Percentiles rank a stretch among this genome's conserved stretches.
Conservation (phyloP, 805 yeast species). For the Candida coquimbonensis region DNA sequence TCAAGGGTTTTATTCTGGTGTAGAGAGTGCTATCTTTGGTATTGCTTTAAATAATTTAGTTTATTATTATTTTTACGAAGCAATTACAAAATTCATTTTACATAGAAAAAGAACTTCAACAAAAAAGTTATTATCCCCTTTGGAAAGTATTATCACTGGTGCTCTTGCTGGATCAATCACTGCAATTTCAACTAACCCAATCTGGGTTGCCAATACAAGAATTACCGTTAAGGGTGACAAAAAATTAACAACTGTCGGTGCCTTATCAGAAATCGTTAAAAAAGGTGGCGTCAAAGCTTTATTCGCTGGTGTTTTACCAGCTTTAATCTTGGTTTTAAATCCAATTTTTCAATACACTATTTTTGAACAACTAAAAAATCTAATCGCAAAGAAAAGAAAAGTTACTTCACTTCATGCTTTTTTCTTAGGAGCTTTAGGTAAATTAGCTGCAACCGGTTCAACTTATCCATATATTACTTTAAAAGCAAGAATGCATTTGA, state of each 20-base stretch:
- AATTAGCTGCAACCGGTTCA: constrained; percentile 77
- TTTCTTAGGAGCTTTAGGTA: constrained; percentile 82
- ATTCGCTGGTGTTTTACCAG: constrained; percentile 84
- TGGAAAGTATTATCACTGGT: constrained; percentile 31
- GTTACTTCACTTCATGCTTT: constrained; percentile 74
- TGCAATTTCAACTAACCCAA: constrained; percentile 75
- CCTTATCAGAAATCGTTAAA: constrained; percentile 54
- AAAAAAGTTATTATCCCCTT: constrained; percentile 13
- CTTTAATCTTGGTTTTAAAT: constrained; percentile 75
- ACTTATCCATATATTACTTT: constrained; percentile 91
- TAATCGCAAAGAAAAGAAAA: constrained; percentile 39
- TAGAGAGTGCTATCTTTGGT: constrained; percentile 83
- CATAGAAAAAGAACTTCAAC: constrained; percentile 17
- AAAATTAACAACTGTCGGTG: constrained; percentile 40
- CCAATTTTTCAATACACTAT: constrained; percentile 91
- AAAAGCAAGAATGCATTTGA: constrained; percentile 81
- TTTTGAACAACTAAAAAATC: constrained; percentile 77
- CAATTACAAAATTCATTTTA: constrained; percentile 44
- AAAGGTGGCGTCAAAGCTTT: constrained; percentile 67
- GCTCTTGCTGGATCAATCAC: constrained; percentile 85
- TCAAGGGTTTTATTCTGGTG: constrained; percentile 70
- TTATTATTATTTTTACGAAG: constrained; percentile 87
- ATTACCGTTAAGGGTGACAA: constrained; percentile 50
- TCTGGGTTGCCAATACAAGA: constrained; percentile 93
- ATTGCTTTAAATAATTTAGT: constrained; percentile 80